phyloP scores from a whole-genome alignment of 129 eudicot species.

The carrot (Daucus carota) region DNA sequence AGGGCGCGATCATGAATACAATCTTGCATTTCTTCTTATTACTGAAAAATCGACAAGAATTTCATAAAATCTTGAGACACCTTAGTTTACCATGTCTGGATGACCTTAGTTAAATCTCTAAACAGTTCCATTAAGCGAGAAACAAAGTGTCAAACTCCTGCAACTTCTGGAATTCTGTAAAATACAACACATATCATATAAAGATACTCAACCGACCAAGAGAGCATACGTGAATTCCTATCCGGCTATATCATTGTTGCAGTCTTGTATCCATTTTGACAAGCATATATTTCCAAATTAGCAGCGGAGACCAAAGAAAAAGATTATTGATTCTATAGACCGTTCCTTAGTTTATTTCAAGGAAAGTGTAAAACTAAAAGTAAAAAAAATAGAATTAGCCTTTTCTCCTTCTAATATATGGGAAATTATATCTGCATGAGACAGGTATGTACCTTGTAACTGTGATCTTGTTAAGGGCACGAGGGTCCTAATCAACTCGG shows the following conservation, averaged over 20 bases:
- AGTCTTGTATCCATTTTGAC: background rate
- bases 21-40: background rate
- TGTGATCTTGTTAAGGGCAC: too few species aligned
- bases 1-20: background rate
- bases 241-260: background rate
- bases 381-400: too few species aligned
- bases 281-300: background rate
- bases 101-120: too few species aligned
- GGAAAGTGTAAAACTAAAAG: too few species aligned
- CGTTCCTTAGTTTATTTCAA: background rate
- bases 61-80: too few species aligned
- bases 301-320: background rate
- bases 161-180: too few species aligned
- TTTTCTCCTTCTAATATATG: background rate
- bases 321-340: background rate
- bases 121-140: background rate
- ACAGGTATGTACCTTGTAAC: too few species aligned
- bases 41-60: too few species aligned
- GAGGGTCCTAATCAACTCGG: too few species aligned
- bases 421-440: background rate
- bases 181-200: background rate
- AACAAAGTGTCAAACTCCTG: background rate
- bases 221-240: background rate
- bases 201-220: slow-evolving; percentile 1
- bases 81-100: background rate